Evolutionary conservation across 1,284 basidiomycete species (phyloP), one percentile per base, ranked within the genome.

Genomic region (Phlebopus sp.): DNA sequence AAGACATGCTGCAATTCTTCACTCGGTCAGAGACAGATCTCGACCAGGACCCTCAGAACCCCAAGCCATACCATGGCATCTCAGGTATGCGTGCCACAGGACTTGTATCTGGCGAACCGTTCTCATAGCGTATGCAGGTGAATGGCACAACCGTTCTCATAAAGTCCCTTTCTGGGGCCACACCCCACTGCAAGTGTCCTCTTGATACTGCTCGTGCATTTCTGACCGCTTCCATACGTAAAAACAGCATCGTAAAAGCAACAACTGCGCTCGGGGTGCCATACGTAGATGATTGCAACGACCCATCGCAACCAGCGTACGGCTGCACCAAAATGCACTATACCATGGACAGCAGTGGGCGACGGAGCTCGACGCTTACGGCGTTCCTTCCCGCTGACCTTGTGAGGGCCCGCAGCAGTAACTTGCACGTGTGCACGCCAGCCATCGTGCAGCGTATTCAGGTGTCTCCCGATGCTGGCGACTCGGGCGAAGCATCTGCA

Each of bases 1-100:
- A 64, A 2, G 69, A 73, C 13, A 42, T 74, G 15, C 50, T 62
- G 47, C 67, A 62, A 0, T 70, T 64, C 42, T 74, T 74, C 51
- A 52, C 57, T 4, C 71, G 66, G 47, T 64, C 66, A 0, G 67
- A 74, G 49, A 55, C 53, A 6, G 43, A 37, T 18, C 43, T 44
- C 43, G 35, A 37, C 10, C 35, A 44, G 35, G 25, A 37, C 5
- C 25, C 43, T 13, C n/a, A 7, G 7, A 21, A 30, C 14, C 43
- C 43, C 23, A 44, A 18, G 15, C 27, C 43, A 19, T 44, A 30
- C n/a, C 43, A 44, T 29, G 43, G 43, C 17, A 27, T 23, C 25
- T 35, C 32, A 35, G 32, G 32, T 35, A 35, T 18, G 32, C 32
- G 15, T 35, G 15, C 32, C 6, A 8, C 10, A 2, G 7, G 2